Evolutionary conservation across 2,329 filamentous ascomycete species (phyloP), one percentile per base, ranked within the genome.

Genomic region (Pyricularia pennisetigena): DNA sequence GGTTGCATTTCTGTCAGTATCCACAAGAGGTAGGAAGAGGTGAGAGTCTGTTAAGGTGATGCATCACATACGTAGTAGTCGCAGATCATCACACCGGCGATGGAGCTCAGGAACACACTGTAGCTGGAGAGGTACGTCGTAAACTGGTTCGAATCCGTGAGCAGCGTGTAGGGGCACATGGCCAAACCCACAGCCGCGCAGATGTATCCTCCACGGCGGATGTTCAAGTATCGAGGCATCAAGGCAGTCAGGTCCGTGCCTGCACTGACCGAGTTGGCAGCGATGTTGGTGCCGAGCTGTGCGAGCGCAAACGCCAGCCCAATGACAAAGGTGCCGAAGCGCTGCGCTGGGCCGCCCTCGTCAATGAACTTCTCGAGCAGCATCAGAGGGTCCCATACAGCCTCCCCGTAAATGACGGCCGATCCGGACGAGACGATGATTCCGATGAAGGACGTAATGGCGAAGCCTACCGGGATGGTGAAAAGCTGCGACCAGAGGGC

Each of bases 71-170:
- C 70, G 78, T 96, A 97, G 81, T 97, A 97, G 78, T 97, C 94
- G 72, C 84, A 86, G 70, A 93, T 82, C 80, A 97, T 95, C 71
- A 97, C 92, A n/a, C 94, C 94, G 0, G 92, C 93, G 71, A 97
- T 96, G 62, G 91, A 93, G 69, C 91, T 94, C n/a, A 97, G 85
- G 79, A 97, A 97, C 68, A 97, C 93, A 3, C 91, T 93, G 81
- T 97, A 97, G 0, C 94, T 90, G 0, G 91, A 95, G 0, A 97
- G 87, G 75, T 97, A 97, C 3, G 92, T 96, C 0, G 92, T 95
- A 81, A 97, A 97, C 78, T 90, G 88, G 81, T 94, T 97, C 63
- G 87, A 86, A 63, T 82, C 82, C 1, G 85, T 88, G 9, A 97
- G 85, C 0, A 97, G 85, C 70, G 91, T 91, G 86, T 90, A 94